Evolutionary conservation across 306 rosid genomes (phyloP).

Genomic region (Prunus salicina): DNA sequence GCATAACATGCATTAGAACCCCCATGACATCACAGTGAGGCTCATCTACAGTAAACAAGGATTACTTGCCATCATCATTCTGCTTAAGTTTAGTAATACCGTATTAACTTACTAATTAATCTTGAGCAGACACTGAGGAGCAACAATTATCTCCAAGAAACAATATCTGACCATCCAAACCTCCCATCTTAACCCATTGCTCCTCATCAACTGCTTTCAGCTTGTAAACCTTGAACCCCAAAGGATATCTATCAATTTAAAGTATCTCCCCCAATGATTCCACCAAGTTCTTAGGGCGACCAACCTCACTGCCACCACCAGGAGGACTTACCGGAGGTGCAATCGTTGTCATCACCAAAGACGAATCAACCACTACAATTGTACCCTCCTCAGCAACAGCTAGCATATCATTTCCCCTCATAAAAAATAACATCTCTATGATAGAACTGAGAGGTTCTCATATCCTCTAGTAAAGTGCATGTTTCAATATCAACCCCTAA

Average conservation of each 20-base stretch:
- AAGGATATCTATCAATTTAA: not conserved
- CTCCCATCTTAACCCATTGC: slow-evolving; percentile 15
- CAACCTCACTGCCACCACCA: not conserved
- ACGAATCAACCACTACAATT: not conserved
- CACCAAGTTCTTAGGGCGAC: not conserved
- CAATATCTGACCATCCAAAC: slow-evolving; percentile 25
- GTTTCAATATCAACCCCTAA: not conserved
- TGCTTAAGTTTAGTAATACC: no score
- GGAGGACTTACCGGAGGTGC: not conserved
- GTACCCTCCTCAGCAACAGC: not conserved
- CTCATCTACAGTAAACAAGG: no score
- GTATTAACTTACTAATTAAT: no score
- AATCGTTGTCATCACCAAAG: not conserved
- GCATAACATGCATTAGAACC: no score
- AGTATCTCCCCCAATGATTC: not conserved
- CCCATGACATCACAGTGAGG: no score
- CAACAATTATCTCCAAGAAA: slow-evolving; percentile 6
- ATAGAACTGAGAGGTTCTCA: not conserved
- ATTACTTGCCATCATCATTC: no score
- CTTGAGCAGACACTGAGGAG: no score
- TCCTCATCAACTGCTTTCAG: not conserved
- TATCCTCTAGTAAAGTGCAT: not conserved
- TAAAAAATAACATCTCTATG: not conserved
- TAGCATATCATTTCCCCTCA: not conserved
- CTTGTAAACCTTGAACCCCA: not conserved